A percentile compares a stretch with the other conserved stretches of the same genome.
phyloP scores from a whole-genome alignment of 2,329 filamentous ascomycete species.

The Arthrobotrys conoides region DNA sequence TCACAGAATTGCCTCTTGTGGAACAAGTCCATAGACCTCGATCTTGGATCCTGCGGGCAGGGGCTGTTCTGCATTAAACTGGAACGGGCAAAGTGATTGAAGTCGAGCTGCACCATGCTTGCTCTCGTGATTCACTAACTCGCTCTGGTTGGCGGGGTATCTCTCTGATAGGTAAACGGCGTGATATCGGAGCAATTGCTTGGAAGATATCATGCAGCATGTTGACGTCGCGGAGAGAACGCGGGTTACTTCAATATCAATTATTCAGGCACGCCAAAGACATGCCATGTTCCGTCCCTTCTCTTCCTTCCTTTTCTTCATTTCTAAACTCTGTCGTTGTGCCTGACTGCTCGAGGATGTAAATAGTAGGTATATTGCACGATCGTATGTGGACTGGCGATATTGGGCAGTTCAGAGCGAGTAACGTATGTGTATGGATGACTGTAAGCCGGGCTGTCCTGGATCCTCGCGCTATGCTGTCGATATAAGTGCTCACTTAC shows the following conservation, averaged over 20 bases:
- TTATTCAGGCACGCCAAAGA: constrained; percentile 27
- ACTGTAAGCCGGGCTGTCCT: constrained; percentile 18
- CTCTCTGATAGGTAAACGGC: constrained; percentile 31
- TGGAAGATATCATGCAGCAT: background rate
- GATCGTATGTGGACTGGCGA: background rate
- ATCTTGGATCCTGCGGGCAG: constrained; percentile 15
- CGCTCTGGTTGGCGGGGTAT: constrained; percentile 51
- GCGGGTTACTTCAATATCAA: background rate
- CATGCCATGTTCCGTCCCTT: constrained; percentile 3
- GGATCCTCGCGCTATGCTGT: constrained; percentile 51
- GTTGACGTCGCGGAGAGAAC: constrained; percentile 26
- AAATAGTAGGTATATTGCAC: background rate
- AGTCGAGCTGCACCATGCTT: constrained; percentile 21
- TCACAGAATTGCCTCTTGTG: background rate
- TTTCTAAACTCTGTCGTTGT: background rate
- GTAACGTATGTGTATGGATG: background rate
- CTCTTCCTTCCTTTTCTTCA: no score
- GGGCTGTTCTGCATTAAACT: constrained; percentile 23
- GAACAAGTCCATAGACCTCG: constrained; percentile 1
- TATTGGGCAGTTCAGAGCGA: constrained; percentile 6
- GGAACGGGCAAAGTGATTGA: constrained; percentile 46
- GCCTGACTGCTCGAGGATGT: no score
- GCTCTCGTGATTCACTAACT: constrained; percentile 56
- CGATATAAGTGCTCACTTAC: background rate
- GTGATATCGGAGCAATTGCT: constrained; percentile 54